Percentiles rank a stretch among this genome's conserved stretches.
phyloP scores from a whole-genome alignment of 2,329 filamentous ascomycete genomes.

The Claviceps monticola region DNA sequence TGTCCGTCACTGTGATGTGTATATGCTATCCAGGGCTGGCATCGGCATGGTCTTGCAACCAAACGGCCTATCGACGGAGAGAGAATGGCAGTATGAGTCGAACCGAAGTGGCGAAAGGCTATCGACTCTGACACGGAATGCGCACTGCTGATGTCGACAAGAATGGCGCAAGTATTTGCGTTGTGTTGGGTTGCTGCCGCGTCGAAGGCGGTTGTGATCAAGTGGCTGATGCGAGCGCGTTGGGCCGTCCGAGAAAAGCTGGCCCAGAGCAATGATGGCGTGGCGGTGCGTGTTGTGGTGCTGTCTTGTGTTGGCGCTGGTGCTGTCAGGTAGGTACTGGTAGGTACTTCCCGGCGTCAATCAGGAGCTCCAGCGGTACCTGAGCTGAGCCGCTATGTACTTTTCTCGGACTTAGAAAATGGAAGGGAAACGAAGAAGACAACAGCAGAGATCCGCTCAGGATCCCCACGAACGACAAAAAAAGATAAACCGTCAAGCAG shows the following conservation, averaged over 20 bases:
- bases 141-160: not conserved
- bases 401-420: too few species aligned
- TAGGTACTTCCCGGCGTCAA: not conserved
- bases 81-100: not conserved
- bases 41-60: constrained; percentile 2
- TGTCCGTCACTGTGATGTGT: not conserved
- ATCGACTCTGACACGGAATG: too few species aligned
- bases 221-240: not conserved
- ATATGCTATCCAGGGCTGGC: constrained; percentile 4
- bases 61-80: not conserved
- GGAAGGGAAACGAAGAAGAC: too few species aligned
- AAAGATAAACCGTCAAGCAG: too few species aligned
- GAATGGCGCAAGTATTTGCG: not conserved
- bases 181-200: not conserved
- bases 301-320: not conserved
- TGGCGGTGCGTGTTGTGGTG: too few species aligned
- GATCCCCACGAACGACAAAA: too few species aligned
- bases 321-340: not conserved
- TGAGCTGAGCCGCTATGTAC: not conserved
- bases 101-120: not conserved
- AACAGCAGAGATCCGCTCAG: too few species aligned
- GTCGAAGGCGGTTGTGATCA: not conserved
- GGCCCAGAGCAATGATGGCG: not conserved
- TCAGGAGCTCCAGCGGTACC: not conserved
- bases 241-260: not conserved